Evolutionary conservation across 495 filamentous ascomycete genomes (phyloP).

Genomic region (Hypoxylon lienhwacheense): DNA sequence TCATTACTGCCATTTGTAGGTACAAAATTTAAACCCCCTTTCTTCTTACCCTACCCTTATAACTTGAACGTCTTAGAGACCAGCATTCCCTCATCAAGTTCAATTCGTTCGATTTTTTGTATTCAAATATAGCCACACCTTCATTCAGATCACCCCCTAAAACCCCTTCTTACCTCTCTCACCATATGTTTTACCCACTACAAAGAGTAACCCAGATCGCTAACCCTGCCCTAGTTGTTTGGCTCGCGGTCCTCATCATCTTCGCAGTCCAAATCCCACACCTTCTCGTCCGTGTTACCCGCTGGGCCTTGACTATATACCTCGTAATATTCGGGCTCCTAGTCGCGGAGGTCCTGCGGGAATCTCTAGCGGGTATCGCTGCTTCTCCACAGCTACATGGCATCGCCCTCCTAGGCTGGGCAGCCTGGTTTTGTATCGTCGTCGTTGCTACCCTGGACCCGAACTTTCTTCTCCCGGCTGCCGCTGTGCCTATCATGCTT

Average conservation of each 20-base stretch:
- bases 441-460: not conserved
- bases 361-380: too few relatives aligned
- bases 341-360: slow-evolving; percentile 15
- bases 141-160: too few relatives aligned
- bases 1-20: too few relatives aligned
- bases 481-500: not conserved
- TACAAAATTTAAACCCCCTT: too few relatives aligned
- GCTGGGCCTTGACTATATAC: slow-evolving; percentile 17
- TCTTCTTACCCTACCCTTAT: too few relatives aligned
- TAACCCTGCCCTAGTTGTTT: slow-evolving; percentile 9
- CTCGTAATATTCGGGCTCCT: slow-evolving; percentile 15
- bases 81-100: too few relatives aligned
- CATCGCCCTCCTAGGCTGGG: too few relatives aligned
- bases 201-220: not conserved
- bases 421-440: slow-evolving; percentile 7
- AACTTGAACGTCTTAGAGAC: too few relatives aligned
- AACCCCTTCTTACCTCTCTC: too few relatives aligned
- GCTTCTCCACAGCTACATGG: too few relatives aligned
- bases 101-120: too few relatives aligned
- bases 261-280: not conserved
- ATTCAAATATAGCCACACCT: too few relatives aligned
- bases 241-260: slow-evolving; percentile 12
- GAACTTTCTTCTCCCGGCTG: slow-evolving; percentile 8
- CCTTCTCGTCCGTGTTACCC: slow-evolving; percentile 10
- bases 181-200: not conserved